Conservation (phyloP, 2,329 filamentous ascomycete species). For the Ampelomyces quisqualis region DNA sequence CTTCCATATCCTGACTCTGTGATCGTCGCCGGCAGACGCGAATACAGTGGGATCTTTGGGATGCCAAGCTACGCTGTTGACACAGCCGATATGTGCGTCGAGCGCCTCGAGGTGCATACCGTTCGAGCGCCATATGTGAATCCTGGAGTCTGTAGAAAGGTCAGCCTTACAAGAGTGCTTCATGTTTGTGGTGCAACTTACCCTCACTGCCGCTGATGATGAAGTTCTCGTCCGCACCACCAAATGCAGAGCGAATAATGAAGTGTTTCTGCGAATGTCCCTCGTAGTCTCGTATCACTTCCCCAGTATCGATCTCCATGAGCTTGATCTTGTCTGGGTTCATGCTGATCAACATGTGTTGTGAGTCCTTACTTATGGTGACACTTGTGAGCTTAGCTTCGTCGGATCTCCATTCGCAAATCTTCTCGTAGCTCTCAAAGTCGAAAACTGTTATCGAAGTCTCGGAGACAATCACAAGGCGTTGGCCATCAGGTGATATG, state of each 20-base stretch:
- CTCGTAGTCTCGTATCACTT: constrained; percentile 70
- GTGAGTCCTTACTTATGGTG: constrained; percentile 77
- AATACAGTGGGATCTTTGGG: constrained; percentile 79
- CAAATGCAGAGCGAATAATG: constrained; percentile 80
- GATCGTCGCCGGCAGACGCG: constrained; percentile 88
- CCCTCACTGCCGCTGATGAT: constrained; percentile 90
- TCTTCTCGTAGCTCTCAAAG: constrained; percentile 68
- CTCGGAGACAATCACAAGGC: constrained; percentile 75
- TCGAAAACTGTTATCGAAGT: constrained; percentile 80
- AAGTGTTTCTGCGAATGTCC: constrained; percentile 74
- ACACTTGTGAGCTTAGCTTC: constrained; percentile 74
- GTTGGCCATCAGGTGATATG: constrained; percentile 76
- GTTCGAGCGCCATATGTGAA: constrained; percentile 91
- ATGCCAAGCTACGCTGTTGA: constrained; percentile 89
- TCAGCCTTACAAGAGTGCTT: not conserved
- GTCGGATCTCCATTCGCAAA: constrained; percentile 71
- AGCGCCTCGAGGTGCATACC: constrained; percentile 74
- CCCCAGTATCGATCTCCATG: constrained; percentile 72
- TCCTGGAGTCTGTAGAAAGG: constrained; percentile 56
- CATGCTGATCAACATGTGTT: constrained; percentile 78
- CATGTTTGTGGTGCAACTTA: constrained; percentile 44
- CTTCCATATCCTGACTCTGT: constrained; percentile 74
- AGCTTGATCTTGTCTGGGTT: constrained; percentile 74
- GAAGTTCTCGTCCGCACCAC: constrained; percentile 88
- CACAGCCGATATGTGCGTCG: constrained; percentile 72